Base-by-base conservation (phyloP, 176 grass and related monocot genomes). In the Bolboschoenus planiculmis region DNA sequence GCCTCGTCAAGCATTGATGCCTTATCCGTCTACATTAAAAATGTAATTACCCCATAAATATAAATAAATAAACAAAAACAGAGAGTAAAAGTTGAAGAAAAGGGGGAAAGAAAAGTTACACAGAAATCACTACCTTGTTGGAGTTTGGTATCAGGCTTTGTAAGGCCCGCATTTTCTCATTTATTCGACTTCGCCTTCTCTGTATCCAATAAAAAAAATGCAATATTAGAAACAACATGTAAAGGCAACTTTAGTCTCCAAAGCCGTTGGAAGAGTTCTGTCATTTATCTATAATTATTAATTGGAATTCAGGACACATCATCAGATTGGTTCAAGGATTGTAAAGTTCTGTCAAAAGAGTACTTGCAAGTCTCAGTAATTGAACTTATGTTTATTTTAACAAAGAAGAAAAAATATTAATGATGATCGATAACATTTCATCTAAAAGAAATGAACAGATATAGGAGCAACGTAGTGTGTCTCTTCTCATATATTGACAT, bases 121-220 rank as follows among this genome's bases (percentile, higher is more conserved):
- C 7, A 62, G 4, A 55, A 72, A 51, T 83, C 46, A 51, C 72
- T 65, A 94, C 95, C 92, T 97, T 97, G 85, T 94, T 97, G 46
- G 95, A 97, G 57, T 97, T 93, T 8, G 95, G 95, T 88, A 95
- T 95, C 66, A 97, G 79, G 85, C 88, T 94, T 85, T 97, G 95
- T 85, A 97, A 56, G 26, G 95, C 95, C 44, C 94, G 94, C 95
- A 97, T 97, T 89, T 97, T 97, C 89, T 97, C 92, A 84, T 97
- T 97, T 84, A 97, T 97, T 81, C 54, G 87, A 83, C 92, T 97
- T 89, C 95, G 93, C 85, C 95, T 90, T 81, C 92, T 88, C 95
- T 97, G 84, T 75, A 40, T 18, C 15, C 36, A 86, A 48, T 18
- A 5, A 2, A 78, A 31, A 62, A 37, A 57, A 51, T 26, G 53